These are phyloP conservation scores for Fusarium sp. DNA, from an alignment of 2,329 filamentous ascomycete genomes.

Conservation along the genomic window DNA sequence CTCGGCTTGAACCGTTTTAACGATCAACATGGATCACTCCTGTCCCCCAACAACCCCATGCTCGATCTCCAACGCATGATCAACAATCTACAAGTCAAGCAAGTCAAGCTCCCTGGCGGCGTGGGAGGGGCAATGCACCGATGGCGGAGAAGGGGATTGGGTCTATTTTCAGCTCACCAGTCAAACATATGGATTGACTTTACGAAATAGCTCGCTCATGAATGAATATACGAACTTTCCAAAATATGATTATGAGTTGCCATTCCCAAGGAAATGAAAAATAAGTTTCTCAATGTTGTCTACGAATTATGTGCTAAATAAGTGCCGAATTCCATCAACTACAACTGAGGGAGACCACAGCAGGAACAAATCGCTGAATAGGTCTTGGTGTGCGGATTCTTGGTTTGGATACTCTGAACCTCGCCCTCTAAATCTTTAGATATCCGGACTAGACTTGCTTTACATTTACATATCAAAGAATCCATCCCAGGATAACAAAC, in stretches of 20 bases:
- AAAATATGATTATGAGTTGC: fast-evolving
- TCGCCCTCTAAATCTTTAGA: no score
- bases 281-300: not conserved
- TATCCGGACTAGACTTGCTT: no score
- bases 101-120: not conserved
- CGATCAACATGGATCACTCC: not conserved
- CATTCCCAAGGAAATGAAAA: no score
- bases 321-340: no score
- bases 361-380: no score
- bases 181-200: not conserved
- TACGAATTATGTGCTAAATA: not conserved
- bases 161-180: not conserved
- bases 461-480: no score
- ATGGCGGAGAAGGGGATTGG: not conserved
- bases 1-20: not conserved
- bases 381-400: no score
- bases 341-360: no score
- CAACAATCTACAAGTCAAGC: not conserved
- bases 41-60: fast-evolving
- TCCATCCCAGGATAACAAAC: no score
- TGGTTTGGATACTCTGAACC: no score
- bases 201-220: fast-evolving
- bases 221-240: not conserved
- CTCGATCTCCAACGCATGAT: not conserved
- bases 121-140: no score